A percentile compares a stretch with the other conserved stretches of the same genome.
Evolutionary conservation across 75 land plant species (phyloP).

Genomic region (Cryptomeria japonica): DNA sequence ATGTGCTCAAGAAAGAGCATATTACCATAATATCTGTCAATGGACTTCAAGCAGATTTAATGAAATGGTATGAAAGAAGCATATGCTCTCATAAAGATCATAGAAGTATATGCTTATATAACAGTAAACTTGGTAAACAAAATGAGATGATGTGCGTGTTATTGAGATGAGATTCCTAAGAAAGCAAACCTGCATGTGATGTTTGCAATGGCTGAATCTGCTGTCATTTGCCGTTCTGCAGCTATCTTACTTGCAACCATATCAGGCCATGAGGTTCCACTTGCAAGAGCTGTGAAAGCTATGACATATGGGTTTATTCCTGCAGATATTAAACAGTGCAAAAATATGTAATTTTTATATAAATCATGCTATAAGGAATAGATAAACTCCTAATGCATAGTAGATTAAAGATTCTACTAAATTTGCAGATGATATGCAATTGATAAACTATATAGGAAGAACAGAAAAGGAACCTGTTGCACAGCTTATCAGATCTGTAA

Average conservation of each 20-base stretch:
- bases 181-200: constrained; percentile 76
- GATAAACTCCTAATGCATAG: not conserved
- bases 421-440: not conserved
- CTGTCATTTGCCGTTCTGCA: constrained; percentile 81
- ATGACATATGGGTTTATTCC: constrained; percentile 82
- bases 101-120: not conserved
- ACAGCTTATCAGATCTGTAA: constrained; percentile 79
- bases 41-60: too few species aligned
- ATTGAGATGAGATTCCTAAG: not conserved
- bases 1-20: too few species aligned
- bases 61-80: too few species aligned
- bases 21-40: too few species aligned
- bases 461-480: constrained; percentile 60
- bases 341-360: not conserved
- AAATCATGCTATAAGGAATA: too few species aligned
- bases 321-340: constrained; percentile 16
- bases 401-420: not conserved
- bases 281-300: constrained; percentile 87
- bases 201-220: constrained; percentile 95
- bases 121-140: not conserved
- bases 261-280: constrained; percentile 94
- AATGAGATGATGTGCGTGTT: not conserved
- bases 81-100: too few species aligned
- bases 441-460: not conserved
- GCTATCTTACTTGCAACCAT: constrained; percentile 93